Evolutionary conservation across 1,284 basidiomycete species (phyloP).

Genomic region (Ganoderma resinaceum): DNA sequence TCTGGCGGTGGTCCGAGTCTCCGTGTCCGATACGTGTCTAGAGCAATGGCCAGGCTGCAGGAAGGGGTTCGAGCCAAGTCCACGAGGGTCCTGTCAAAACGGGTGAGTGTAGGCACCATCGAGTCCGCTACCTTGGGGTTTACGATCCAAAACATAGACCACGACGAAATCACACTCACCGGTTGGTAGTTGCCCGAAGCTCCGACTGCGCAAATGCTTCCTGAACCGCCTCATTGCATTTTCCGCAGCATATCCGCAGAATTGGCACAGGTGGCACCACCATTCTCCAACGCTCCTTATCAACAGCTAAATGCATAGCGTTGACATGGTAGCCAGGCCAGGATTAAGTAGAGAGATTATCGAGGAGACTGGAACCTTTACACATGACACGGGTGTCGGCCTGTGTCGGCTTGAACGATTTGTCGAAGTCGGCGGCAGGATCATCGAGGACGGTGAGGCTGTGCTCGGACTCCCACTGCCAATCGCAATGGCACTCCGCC

Average conservation of each 20-base stretch:
- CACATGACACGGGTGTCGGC: no score
- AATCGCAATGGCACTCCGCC: not conserved
- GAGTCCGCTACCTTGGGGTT: no score
- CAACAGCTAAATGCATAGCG: not conserved
- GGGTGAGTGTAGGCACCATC: no score
- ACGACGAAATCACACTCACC: no score
- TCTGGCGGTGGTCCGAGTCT: no score
- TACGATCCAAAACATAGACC: no score
- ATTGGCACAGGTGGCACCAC: not conserved
- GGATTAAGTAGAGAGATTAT: not conserved
- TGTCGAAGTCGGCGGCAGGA: not conserved
- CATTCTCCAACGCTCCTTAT: not conserved
- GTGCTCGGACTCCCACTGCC: not conserved
- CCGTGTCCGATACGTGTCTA: no score
- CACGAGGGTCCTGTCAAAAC: no score
- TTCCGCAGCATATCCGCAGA: not conserved
- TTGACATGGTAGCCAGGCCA: not conserved
- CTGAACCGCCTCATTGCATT: not conserved
- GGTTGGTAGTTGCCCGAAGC: not conserved
- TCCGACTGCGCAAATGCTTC: not conserved
- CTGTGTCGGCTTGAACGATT: no score
- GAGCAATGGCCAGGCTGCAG: no score
- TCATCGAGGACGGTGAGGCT: not conserved
- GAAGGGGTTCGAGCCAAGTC: no score
- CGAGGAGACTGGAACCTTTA: not conserved